Conservation (phyloP, 306 rosid species). For the Gleditsia sinensis region DNA sequence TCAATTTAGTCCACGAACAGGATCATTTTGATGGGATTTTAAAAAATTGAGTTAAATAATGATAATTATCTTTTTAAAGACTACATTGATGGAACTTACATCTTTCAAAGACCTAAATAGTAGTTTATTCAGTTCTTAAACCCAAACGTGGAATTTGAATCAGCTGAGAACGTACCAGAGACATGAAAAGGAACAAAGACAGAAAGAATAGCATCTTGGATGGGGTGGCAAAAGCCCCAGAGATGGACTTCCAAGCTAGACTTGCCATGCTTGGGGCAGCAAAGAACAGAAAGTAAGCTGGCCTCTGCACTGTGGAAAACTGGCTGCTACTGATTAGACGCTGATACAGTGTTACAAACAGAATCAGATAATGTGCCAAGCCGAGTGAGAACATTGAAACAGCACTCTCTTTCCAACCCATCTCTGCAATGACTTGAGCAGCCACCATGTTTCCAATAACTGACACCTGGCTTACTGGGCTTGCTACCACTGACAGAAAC, state of each 20-base stretch:
- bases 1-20: too few relatives aligned
- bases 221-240: constrained; percentile 39
- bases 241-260: constrained; percentile 57
- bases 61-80: too few relatives aligned
- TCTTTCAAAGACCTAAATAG: too few relatives aligned
- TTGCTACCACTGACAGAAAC: constrained; percentile 53
- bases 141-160: not conserved
- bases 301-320: constrained; percentile 44
- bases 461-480: constrained; percentile 55
- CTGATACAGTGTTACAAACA: constrained; percentile 54
- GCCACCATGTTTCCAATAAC: constrained; percentile 54
- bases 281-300: constrained; percentile 53
- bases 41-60: too few relatives aligned
- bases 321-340: constrained; percentile 38
- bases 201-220: constrained; percentile 65
- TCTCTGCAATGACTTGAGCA: constrained; percentile 45
- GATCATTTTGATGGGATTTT: too few relatives aligned
- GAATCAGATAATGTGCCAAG: constrained; percentile 48
- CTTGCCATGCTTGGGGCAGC: constrained; percentile 66
- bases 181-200: constrained; percentile 50
- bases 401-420: constrained; percentile 57
- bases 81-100: too few relatives aligned
- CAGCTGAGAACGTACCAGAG: constrained; percentile 43
- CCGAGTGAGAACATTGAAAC: constrained; percentile 48
- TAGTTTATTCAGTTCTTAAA: too few relatives aligned